Percentiles rank a stretch among this genome's conserved stretches.
phyloP scores from a whole-genome alignment of 2,329 filamentous ascomycete species.

The Rhexocercosporidium sp. region DNA sequence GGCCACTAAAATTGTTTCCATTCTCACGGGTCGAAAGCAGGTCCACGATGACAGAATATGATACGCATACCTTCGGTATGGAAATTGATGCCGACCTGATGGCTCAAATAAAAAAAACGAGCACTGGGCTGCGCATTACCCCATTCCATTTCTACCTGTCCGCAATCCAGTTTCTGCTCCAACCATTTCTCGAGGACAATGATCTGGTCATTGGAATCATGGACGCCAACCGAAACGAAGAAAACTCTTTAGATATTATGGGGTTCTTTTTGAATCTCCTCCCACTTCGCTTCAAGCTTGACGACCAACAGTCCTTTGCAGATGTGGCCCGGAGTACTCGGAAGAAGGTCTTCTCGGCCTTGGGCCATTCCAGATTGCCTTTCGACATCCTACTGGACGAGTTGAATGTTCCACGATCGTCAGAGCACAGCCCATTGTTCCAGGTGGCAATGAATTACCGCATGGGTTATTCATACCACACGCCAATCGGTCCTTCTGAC shows the following conservation, averaged over 20 bases:
- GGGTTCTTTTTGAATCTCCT: constrained; percentile 28
- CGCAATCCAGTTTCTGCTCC: constrained; percentile 37
- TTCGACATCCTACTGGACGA: constrained; percentile 54
- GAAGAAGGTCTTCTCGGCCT: constrained; percentile 39
- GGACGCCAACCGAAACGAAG: constrained; percentile 43
- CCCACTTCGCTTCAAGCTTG: constrained; percentile 22
- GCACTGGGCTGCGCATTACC: constrained; percentile 39
- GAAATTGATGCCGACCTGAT: background rate
- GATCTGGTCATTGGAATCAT: constrained; percentile 51
- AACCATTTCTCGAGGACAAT: constrained; percentile 16
- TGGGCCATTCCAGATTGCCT: constrained; percentile 51
- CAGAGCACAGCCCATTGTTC: constrained; percentile 35
- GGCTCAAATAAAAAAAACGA: background rate
- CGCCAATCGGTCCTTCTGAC: background rate
- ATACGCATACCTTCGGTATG: background rate
- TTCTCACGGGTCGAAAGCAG: constrained; percentile 36
- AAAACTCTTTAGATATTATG: constrained; percentile 10
- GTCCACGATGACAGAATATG: background rate
- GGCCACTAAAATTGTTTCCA: too few species aligned
- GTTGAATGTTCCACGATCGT: constrained; percentile 47
- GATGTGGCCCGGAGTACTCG: constrained; percentile 16
- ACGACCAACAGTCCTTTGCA: constrained; percentile 30
- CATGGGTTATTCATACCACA: background rate
- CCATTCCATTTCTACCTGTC: constrained; percentile 55
- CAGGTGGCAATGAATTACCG: constrained; percentile 51